Conservation (phyloP, 345 rosid species). For the Populus nigra region DNA sequence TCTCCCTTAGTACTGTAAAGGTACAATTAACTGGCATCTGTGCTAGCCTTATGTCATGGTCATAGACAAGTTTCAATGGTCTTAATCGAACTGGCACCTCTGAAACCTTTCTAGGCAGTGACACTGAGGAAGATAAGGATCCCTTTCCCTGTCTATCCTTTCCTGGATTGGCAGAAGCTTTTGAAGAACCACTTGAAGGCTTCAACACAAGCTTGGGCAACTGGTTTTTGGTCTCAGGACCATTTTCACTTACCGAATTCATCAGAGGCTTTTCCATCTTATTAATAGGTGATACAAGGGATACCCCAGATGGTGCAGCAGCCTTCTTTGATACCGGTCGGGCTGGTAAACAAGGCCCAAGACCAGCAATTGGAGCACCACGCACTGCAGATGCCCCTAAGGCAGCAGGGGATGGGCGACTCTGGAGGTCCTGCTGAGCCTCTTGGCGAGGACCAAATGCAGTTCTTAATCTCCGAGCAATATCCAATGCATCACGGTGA, state of each 20-base stretch:
- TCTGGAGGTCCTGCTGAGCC: constrained; percentile 81
- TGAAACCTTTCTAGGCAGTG: constrained; percentile 20
- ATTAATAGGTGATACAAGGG: constrained; percentile 32
- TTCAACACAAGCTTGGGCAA: constrained; percentile 56
- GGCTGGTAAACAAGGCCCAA: constrained; percentile 89
- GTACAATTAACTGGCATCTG: constrained; percentile 84
- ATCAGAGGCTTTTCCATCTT: constrained; percentile 50
- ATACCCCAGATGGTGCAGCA: constrained; percentile 38
- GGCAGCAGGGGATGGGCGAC: constrained; percentile 98
- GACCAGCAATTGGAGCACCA: constrained; percentile 85
- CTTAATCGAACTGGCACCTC: constrained; percentile 54
- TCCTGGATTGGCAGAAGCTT: constrained; percentile 26
- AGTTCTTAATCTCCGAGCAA: constrained; percentile 59
- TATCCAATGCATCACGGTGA: constrained; percentile 76
- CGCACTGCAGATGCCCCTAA: constrained; percentile 95
- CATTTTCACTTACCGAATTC: constrained; percentile 46
- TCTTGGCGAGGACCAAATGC: constrained; percentile 66
- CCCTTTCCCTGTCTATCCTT: constrained; percentile 34
- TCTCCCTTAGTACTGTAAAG: constrained; percentile 76
- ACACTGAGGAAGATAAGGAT: constrained; percentile 25
- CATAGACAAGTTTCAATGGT: constrained; percentile 85
- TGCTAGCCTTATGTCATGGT: constrained; percentile 82
- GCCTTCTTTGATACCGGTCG: constrained; percentile 67
- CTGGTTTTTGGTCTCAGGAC: constrained; percentile 47
- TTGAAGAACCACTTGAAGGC: constrained; percentile 51